These are phyloP conservation scores for Ceratobasidium sp. DNA, from an alignment of 1,284 basidiomycete species.

Conservation along the genomic window DNA sequence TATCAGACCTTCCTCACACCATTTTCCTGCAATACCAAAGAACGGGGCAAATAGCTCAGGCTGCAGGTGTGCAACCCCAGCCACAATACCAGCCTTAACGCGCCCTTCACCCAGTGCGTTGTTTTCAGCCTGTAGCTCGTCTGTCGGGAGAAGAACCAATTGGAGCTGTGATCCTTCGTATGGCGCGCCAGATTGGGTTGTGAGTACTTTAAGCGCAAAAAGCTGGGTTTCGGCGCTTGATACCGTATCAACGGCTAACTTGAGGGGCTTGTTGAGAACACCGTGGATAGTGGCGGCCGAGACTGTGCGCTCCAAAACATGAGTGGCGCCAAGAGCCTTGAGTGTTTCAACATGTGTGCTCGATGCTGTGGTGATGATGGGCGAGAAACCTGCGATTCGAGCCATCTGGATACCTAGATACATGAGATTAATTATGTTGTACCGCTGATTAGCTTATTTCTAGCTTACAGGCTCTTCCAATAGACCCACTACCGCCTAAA, in stretches of 20 bases:
- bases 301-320: slow-evolving; percentile 65
- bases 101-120: slow-evolving; percentile 18
- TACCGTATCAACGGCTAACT: slow-evolving; percentile 62
- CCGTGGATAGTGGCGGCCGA: slow-evolving; percentile 51
- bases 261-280: slow-evolving; percentile 38
- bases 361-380: slow-evolving; percentile 63
- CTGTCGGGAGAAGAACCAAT: background rate
- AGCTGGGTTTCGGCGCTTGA: slow-evolving; percentile 56
- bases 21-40: slow-evolving; percentile 12
- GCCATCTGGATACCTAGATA: slow-evolving; percentile 50
- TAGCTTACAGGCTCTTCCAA: slow-evolving; percentile 60
- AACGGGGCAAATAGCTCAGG: slow-evolving; percentile 35
- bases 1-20: slow-evolving; percentile 17
- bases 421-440: background rate
- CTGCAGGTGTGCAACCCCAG: background rate
- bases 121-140: slow-evolving; percentile 12
- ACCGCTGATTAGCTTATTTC: background rate
- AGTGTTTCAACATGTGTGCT: slow-evolving; percentile 62
- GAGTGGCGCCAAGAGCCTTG: slow-evolving; percentile 68
- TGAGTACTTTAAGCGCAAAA: slow-evolving; percentile 54
- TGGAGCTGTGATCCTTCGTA: slow-evolving; percentile 6
- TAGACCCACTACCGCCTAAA: slow-evolving; percentile 63
- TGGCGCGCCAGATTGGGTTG: slow-evolving; percentile 15
- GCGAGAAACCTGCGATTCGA: slow-evolving; percentile 51
- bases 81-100: slow-evolving; percentile 8